These are phyloP conservation scores for Fusarium xyrophilum DNA, from an alignment of 2,329 filamentous ascomycete genomes.

Conservation along the genomic window DNA sequence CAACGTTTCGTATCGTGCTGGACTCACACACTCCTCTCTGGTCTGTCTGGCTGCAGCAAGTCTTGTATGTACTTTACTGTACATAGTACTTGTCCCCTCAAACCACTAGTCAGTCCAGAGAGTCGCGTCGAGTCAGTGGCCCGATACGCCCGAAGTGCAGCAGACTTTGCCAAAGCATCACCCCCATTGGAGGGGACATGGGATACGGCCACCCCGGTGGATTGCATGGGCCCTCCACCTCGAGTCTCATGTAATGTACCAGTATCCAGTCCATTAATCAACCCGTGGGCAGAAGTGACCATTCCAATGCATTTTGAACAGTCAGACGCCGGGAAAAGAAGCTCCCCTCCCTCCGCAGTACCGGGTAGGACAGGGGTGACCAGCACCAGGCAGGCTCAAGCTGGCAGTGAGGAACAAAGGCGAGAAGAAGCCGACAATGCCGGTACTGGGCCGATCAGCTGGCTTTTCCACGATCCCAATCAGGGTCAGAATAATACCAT, in stretches of 20 bases:
- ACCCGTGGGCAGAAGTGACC: conserved; percentile 33
- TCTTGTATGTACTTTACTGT: neutral
- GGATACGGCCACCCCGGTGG: conserved; percentile 38
- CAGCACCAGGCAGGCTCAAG: neutral
- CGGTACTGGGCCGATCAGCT: conserved; percentile 24
- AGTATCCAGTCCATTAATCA: conserved; percentile 32
- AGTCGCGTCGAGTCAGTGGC: conserved; percentile 33
- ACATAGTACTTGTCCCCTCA: conserved; percentile 10
- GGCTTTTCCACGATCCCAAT: conserved; percentile 34
- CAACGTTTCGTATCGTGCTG: neutral
- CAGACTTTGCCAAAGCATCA: conserved; percentile 38
- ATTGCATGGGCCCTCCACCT: conserved; percentile 40
- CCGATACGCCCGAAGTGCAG: conserved; percentile 37
- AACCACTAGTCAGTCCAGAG: conserved; percentile 19
- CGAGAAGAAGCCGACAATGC: conserved; percentile 14
- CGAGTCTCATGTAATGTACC: conserved; percentile 25
- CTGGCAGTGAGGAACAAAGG: conserved; percentile 6
- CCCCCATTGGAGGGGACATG: conserved; percentile 40
- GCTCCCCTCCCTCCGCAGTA: conserved; percentile 27
- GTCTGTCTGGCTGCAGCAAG: conserved; percentile 3
- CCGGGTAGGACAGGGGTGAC: conserved; percentile 22
- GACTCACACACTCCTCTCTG: conserved; percentile 3
- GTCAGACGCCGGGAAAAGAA: conserved; percentile 17
- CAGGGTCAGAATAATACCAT: conserved; percentile 12
- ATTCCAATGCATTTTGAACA: conserved; percentile 7